A percentile compares a stretch with the other conserved stretches of the same genome.
These are phyloP conservation scores for Anisogramma anomala DNA, from an alignment of 2,329 filamentous ascomycete genomes.

Conservation along the genomic window DNA sequence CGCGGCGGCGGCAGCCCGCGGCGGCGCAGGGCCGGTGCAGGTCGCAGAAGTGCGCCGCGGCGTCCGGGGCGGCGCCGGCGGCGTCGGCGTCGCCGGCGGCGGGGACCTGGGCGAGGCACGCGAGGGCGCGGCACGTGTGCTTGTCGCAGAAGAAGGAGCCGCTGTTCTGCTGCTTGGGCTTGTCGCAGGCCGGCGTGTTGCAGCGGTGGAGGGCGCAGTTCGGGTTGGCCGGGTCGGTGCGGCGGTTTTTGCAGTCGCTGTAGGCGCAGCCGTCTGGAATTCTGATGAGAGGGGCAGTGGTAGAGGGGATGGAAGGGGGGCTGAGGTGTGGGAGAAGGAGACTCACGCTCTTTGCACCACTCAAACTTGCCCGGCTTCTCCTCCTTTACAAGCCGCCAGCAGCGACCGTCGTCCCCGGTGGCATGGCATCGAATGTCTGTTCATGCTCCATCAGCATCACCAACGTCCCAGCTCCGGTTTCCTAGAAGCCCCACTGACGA, in stretches of 20 bases:
- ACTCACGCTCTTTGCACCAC: slow-evolving; percentile 18
- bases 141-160: slow-evolving; percentile 12
- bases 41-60: background rate
- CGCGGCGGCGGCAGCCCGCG: slow-evolving; percentile 10
- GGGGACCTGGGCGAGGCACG: slow-evolving; percentile 11
- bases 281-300: background rate
- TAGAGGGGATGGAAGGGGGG: background rate
- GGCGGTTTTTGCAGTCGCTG: slow-evolving; percentile 12
- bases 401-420: slow-evolving; percentile 12
- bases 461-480: background rate
- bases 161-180: background rate
- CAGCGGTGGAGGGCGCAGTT: slow-evolving; percentile 15
- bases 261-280: slow-evolving; percentile 17
- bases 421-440: slow-evolving; percentile 13
- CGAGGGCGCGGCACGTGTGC: slow-evolving; percentile 14
- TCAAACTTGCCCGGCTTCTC: slow-evolving; percentile 16
- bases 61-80: background rate
- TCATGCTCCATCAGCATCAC: background rate
- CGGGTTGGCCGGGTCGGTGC: background rate
- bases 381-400: slow-evolving; percentile 16
- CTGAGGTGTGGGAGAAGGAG: background rate
- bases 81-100: slow-evolving; percentile 3
- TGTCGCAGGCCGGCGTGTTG: slow-evolving; percentile 10
- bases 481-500: slow-evolving; percentile 1
- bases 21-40: slow-evolving; percentile 13